These are phyloP conservation scores for Kluyveromyces dobzhanskii DNA, from an alignment of 805 yeast species.

Conservation along the genomic window DNA sequence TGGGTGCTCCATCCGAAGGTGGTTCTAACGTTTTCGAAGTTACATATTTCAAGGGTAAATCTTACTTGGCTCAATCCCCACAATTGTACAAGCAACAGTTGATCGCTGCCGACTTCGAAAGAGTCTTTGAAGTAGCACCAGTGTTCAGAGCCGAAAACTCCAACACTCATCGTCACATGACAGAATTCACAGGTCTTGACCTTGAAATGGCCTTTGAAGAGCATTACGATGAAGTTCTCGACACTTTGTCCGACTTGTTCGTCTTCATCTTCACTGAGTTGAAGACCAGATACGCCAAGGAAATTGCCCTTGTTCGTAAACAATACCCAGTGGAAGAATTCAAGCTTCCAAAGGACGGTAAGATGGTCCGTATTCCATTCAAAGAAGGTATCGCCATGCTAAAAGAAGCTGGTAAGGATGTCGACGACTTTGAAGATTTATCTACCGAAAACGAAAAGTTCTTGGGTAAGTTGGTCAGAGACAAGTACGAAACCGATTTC, in stretches of 20 bases:
- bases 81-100: constrained; percentile 97
- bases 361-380: constrained; percentile 84
- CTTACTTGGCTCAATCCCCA: constrained; percentile 95
- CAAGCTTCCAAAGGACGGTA: constrained; percentile 86
- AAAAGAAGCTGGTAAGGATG: constrained; percentile 78
- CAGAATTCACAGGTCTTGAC: constrained; percentile 96
- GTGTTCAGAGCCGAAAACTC: constrained; percentile 99
- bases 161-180: constrained; percentile 98
- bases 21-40: constrained; percentile 96
- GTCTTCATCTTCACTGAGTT: constrained; percentile 82
- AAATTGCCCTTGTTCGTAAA: constrained; percentile 81
- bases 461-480: constrained; percentile 85
- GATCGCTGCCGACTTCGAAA: constrained; percentile 96
- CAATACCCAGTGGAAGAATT: constrained; percentile 98
- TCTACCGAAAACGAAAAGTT: constrained; percentile 92
- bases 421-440: constrained; percentile 75
- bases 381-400: constrained; percentile 86
- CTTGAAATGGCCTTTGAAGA: constrained; percentile 97
- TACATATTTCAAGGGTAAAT: constrained; percentile 84
- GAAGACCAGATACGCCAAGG: constrained; percentile 68
- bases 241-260: constrained; percentile 60
- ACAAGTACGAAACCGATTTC: constrained; percentile 94
- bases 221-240: constrained; percentile 88
- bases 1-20: constrained; percentile 96
- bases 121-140: constrained; percentile 93